Percentiles rank a stretch among this genome's conserved stretches.
These are phyloP conservation scores for Xylaria arbuscula DNA, from an alignment of 2,329 filamentous ascomycete species.

Conservation along the genomic window DNA sequence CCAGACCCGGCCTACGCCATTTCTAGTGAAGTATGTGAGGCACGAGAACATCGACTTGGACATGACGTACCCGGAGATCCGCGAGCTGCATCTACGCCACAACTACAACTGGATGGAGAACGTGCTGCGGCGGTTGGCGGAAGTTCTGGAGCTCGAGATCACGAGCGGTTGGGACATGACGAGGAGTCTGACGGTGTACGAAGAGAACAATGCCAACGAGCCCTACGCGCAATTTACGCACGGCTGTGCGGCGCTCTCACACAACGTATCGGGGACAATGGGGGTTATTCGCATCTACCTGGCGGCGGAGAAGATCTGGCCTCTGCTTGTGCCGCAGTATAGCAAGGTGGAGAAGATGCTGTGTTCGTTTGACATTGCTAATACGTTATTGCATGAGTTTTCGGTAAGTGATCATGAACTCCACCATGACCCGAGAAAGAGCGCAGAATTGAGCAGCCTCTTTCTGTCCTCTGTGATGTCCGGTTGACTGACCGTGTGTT, in stretches of 20 bases:
- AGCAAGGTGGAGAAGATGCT: slow-evolving; percentile 46
- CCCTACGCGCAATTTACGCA: too few species aligned
- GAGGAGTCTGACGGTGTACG: background rate
- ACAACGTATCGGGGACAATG: too few species aligned
- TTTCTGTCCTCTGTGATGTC: background rate
- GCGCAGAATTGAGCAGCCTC: background rate
- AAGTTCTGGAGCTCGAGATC: slow-evolving; percentile 34
- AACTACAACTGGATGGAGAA: slow-evolving; percentile 39
- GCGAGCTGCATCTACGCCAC: slow-evolving; percentile 8
- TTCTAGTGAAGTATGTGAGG: slow-evolving; percentile 29
- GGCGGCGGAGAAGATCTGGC: slow-evolving; percentile 46
- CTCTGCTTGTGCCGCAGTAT: slow-evolving; percentile 42
- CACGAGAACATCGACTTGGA: slow-evolving; percentile 32
- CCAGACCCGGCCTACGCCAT: background rate
- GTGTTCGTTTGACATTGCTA: slow-evolving; percentile 40
- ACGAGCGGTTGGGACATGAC: too few species aligned
- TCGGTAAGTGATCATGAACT: slow-evolving; percentile 39
- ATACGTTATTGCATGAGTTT: slow-evolving; percentile 45
- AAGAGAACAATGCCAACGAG: background rate
- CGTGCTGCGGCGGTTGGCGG: slow-evolving; percentile 21
- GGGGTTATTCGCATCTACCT: slow-evolving; percentile 27
- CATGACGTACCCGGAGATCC: slow-evolving; percentile 26
- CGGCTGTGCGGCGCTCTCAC: too few species aligned
- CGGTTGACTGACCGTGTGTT: slow-evolving; percentile 7
- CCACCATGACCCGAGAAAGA: background rate